Evolutionary conservation across 2,329 filamentous ascomycete genomes (phyloP), one percentile per base, ranked within the genome.

Genomic region (Colletotrichum sublineola): DNA sequence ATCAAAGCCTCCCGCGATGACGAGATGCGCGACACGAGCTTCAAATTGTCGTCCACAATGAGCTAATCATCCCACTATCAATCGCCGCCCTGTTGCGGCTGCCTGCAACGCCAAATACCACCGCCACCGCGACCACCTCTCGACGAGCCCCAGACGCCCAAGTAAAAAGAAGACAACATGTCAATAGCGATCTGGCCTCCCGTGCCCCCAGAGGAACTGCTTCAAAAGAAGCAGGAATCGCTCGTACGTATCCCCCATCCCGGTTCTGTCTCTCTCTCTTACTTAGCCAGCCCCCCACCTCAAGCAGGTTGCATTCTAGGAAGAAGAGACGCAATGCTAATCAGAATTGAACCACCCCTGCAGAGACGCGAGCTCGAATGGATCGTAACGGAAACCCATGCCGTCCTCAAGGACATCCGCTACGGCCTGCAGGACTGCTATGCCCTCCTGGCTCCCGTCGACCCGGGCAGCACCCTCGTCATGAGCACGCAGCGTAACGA

Each of bases 401-500:
- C 82, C 61, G 83, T 84, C 53, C 85, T 90, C 53, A 78, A 80
- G 64, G 83, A 86, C 73, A 81, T 90, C 75, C 88, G 87, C 77
- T 83, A 86, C 76, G 94, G 94, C 71, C 89, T 98, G 3, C 91
- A 96, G 80, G 95, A 98, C 82, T 98, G 95, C 83, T 94, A 95
- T 76, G 91, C 92, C 24, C 88, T 98, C 33, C 90, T 99, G 40
- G 93, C 94, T 9, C 95, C 96, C 1, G 88, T 92, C 74, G 94
- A 97, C 79, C 91, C 92, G 1, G 95, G 95, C 11, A 95, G 92
- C 77, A 99, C 96, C 0, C 89, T 99, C 38, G 95, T 96, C 40
- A 88, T 99, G 75, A 96, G 93, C 74, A 97, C 95, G 18, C 89
- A 93, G 68, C 90, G 95, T 68, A 96, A 94, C 67, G 96, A 99